A percentile compares a stretch with the other conserved stretches of the same genome.
Evolutionary conservation across 2,329 filamentous ascomycete genomes (phyloP).

Genomic region (Calonectria pauciramosa): DNA sequence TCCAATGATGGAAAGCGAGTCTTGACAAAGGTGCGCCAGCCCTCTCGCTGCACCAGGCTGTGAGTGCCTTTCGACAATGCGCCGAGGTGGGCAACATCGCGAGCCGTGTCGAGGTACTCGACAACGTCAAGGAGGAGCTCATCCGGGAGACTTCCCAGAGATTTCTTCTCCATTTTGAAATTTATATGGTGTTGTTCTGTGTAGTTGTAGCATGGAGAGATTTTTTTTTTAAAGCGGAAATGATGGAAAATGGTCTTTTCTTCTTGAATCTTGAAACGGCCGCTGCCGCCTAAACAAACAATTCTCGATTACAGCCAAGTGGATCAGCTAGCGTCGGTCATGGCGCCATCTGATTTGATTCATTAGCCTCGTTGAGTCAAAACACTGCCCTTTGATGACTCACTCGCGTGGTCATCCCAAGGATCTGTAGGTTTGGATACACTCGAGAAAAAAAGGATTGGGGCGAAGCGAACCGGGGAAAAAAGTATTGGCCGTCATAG

Average conservation of each 20-base stretch:
- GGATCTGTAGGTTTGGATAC: neutral
- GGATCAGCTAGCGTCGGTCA: neutral
- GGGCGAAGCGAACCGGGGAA: neutral
- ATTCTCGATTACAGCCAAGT: neutral
- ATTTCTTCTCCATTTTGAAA: constrained; percentile 42
- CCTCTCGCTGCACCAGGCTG: constrained; percentile 55
- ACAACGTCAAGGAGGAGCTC: constrained; percentile 66
- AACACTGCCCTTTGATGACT: constrained; percentile 8
- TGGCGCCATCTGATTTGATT: neutral
- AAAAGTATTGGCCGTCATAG: constrained; percentile 1
- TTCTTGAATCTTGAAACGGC: constrained; percentile 3
- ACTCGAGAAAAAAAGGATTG: neutral
- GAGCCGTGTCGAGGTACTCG: constrained; percentile 61
- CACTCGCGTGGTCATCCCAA: neutral
- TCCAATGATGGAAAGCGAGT: constrained; percentile 58
- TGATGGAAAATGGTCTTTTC: neutral
- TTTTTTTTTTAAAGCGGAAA: neutral
- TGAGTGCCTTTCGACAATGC: constrained; percentile 56
- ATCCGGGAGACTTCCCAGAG: constrained; percentile 60
- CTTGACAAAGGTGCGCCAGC: constrained; percentile 66
- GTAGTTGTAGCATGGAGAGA: constrained; percentile 22
- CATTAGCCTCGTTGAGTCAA: constrained; percentile 24
- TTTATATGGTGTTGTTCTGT: constrained; percentile 24
- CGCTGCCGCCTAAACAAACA: neutral
- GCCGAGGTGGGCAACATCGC: constrained; percentile 60